phyloP scores from a whole-genome alignment of 1,139 yeast genomes.

The Diutina ranongensis region DNA sequence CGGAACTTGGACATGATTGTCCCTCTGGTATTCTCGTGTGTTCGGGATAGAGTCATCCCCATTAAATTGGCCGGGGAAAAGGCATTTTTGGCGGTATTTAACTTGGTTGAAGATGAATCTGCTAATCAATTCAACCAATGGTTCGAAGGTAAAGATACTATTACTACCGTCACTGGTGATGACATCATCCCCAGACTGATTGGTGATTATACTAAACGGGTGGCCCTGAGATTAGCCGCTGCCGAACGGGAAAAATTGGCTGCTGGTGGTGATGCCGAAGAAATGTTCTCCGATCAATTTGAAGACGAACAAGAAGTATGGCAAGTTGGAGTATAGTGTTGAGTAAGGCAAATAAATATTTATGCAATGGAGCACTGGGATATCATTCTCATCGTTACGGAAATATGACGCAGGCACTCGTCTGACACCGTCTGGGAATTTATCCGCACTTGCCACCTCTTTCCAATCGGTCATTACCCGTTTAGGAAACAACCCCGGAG shows the following conservation, averaged over 20 bases:
- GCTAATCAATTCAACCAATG: conserved; percentile 47
- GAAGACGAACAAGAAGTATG: conserved; percentile 85
- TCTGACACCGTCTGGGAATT: too few species aligned
- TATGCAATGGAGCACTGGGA: background rate
- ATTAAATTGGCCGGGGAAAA: conserved; percentile 92
- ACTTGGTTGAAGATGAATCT: conserved; percentile 61
- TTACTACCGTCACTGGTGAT: conserved; percentile 33
- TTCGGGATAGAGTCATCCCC: conserved; percentile 80
- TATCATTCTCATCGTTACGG: too few species aligned
- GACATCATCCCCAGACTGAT: conserved; percentile 59
- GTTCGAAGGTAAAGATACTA: conserved; percentile 26
- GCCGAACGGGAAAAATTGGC: conserved; percentile 79
- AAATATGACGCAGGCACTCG: too few species aligned
- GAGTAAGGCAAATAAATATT: conserved; percentile 10
- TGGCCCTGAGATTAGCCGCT: conserved; percentile 68
- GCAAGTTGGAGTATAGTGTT: conserved; percentile 65
- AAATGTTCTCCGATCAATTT: conserved; percentile 71
- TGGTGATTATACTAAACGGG: conserved; percentile 81
- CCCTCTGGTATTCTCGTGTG: conserved; percentile 70
- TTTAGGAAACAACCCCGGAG: too few species aligned
- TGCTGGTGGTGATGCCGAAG: conserved; percentile 86
- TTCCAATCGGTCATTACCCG: too few species aligned
- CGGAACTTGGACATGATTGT: conserved; percentile 48
- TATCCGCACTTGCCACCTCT: too few species aligned
- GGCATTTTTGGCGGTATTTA: conserved; percentile 66